Percentiles rank a stretch among this genome's conserved stretches.
phyloP scores from a whole-genome alignment of 495 filamentous ascomycete species.

The Penicillium ucsense region DNA sequence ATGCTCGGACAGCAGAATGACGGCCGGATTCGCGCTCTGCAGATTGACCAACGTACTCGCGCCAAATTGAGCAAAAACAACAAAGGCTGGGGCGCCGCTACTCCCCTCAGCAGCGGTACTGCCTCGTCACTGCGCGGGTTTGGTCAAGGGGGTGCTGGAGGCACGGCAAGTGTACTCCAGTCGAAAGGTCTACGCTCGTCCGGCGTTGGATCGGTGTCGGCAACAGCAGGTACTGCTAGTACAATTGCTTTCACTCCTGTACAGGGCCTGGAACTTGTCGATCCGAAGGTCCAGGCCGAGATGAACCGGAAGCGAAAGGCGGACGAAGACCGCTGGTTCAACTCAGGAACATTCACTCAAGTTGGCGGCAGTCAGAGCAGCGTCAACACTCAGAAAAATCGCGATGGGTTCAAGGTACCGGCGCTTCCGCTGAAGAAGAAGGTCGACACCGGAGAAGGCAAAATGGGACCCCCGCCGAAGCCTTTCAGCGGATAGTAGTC shows the following conservation, averaged over 20 bases:
- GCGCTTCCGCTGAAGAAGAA: constrained; percentile 36
- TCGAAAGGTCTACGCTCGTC: constrained; percentile 64
- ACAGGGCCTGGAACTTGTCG: constrained; percentile 90
- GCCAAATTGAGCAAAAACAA: constrained; percentile 92
- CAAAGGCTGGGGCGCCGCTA: constrained; percentile 83
- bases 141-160: constrained; percentile 48
- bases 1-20: constrained; percentile 89
- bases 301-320: constrained; percentile 80
- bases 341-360: constrained; percentile 90
- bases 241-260: constrained; percentile 89
- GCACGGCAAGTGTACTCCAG: constrained; percentile 56
- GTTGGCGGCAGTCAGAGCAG: constrained; percentile 45
- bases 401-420: constrained; percentile 43
- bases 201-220: constrained; percentile 61
- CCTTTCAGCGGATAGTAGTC: constrained; percentile 8
- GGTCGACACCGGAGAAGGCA: constrained; percentile 34
- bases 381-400: constrained; percentile 18
- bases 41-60: constrained; percentile 87
- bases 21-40: constrained; percentile 73
- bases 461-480: constrained; percentile 33
- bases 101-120: constrained; percentile 44
- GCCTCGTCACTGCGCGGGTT: constrained; percentile 74
- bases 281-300: constrained; percentile 79
- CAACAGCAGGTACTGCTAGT: constrained; percentile 63
- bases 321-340: constrained; percentile 93